Evolutionary conservation across 2,329 filamentous ascomycete species (phyloP), one percentile per base, ranked within the genome.

Genomic region (Colletotrichum shisoi): DNA sequence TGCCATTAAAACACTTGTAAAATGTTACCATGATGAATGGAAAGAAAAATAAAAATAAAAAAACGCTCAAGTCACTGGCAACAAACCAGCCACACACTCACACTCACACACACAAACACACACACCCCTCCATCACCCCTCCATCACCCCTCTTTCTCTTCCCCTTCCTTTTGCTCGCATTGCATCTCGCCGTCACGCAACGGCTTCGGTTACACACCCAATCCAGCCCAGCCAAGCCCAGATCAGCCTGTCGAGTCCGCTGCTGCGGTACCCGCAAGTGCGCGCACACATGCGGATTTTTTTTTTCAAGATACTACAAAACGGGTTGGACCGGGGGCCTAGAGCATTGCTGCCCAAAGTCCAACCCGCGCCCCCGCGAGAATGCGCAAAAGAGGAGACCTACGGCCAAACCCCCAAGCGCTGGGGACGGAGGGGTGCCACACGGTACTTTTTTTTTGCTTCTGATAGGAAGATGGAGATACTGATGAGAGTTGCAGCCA

Each of bases 291-390:
- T 42, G 34, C 27, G 54, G 49, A 21, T 21, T 31, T 59, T 31
- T 59, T 31, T 64, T 44, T 46, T 24, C 12, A 46, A 58, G 46
- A 59, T 53, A 60, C 42, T 34, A 34, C 31, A 9, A 8, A 34
- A 34, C 31, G 7, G 61, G 54, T 24, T 56, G 56, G 61, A 67
- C 64, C 49, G n/a, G 63, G 66, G 66, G 45, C 42, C 57, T 57
- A 48, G 68, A 70, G 69, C 68, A 70, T 70, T 70, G 69, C 64
- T 70, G 69, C 69, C 69, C 69, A 70, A 70, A 67, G 54, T 56
- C 59, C 39, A 53, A 17, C 66, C 53, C 42, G 53, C 54, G 59
- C 63, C 60, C 31, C 69, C 69, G 68, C 65, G 66, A 68, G 57
- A 57, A 62, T 67, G 64, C 54, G 64, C 48, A 59, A 59, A 49